Evolutionary conservation across 1,284 basidiomycete species (phyloP).

Genomic region (Sporisorium graminicola): DNA sequence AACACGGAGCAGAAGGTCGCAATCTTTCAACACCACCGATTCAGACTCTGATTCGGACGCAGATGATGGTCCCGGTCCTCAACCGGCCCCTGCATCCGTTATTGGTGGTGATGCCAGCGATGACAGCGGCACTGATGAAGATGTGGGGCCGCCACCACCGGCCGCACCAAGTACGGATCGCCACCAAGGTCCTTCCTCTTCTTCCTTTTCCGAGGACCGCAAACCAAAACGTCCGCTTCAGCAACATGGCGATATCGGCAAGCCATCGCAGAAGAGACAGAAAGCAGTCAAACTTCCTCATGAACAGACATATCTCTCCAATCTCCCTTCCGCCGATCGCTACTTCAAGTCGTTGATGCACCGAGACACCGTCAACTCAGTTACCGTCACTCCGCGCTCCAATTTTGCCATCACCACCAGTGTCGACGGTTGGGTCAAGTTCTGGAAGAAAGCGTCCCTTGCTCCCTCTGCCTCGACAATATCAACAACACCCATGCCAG

Average conservation of each 20-base stretch:
- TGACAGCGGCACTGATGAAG: conserved; percentile 12
- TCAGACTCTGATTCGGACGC: conserved; percentile 21
- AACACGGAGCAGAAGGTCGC: conserved; percentile 12
- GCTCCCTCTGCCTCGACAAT: conserved; percentile 85
- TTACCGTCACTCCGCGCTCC: conserved; percentile 72
- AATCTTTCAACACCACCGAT: conserved; percentile 28
- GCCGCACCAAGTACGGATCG: background rate
- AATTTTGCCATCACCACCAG: conserved; percentile 94
- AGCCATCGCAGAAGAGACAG: conserved; percentile 35
- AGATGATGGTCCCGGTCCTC: conserved; percentile 15
- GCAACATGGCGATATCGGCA: background rate
- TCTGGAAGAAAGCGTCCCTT: conserved; percentile 97
- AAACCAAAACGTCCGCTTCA: conserved; percentile 16
- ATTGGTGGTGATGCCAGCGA: background rate
- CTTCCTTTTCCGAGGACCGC: background rate
- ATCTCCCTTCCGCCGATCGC: conserved; percentile 89
- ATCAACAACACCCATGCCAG: conserved; percentile 74
- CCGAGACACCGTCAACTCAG: conserved; percentile 89
- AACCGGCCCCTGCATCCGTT: background rate
- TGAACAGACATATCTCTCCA: conserved; percentile 87
- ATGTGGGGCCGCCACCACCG: conserved; percentile 31
- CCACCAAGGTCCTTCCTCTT: background rate
- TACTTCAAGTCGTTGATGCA: conserved; percentile 99
- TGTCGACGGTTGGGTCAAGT: conserved; percentile 92
- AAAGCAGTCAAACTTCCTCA: conserved; percentile 73